These are phyloP conservation scores for Neoboletus subvelutipes DNA, from an alignment of 768 basidiomycete genomes.

Conservation along the genomic window DNA sequence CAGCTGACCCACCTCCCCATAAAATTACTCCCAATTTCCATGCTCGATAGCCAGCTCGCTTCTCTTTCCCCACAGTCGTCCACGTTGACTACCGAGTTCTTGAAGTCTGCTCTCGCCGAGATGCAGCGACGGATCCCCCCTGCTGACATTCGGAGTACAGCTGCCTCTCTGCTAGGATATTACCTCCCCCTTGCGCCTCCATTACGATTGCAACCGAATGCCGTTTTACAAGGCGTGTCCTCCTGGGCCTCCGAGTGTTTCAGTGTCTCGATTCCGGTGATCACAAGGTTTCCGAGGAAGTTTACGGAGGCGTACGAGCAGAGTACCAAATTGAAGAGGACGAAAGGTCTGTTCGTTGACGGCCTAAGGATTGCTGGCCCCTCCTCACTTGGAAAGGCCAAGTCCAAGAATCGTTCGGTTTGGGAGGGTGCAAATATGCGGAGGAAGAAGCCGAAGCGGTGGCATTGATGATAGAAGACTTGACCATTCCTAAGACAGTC, in stretches of 20 bases:
- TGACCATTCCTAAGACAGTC: background rate
- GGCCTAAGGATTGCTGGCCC: slow-evolving; percentile 16
- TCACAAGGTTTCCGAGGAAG: slow-evolving; percentile 22
- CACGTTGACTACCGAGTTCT: slow-evolving; percentile 26
- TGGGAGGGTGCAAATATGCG: slow-evolving; percentile 22
- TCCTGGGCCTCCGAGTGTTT: slow-evolving; percentile 49
- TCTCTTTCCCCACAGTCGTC: slow-evolving; percentile 14
- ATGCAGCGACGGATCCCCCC: slow-evolving; percentile 42
- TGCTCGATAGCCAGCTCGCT: slow-evolving; percentile 11
- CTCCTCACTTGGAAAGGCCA: slow-evolving; percentile 20
- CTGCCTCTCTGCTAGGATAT: slow-evolving; percentile 70
- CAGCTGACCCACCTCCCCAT: slow-evolving; percentile 69
- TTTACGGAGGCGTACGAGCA: slow-evolving; percentile 24
- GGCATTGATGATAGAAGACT: slow-evolving; percentile 9
- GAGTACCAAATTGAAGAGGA: slow-evolving; percentile 3
- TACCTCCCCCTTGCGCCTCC: slow-evolving; percentile 54
- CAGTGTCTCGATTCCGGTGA: slow-evolving; percentile 15
- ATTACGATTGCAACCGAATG: slow-evolving; percentile 43
- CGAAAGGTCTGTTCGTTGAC: slow-evolving; percentile 26
- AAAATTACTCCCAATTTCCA: slow-evolving; percentile 46
- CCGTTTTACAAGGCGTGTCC: slow-evolving; percentile 56
- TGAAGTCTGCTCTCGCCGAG: slow-evolving; percentile 25
- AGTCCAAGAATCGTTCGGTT: slow-evolving; percentile 25
- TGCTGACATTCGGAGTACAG: slow-evolving; percentile 56
- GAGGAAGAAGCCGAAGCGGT: slow-evolving; percentile 18